Conservation (phyloP, 2,329 filamentous ascomycete species). For the Clathrospora elynae region DNA sequence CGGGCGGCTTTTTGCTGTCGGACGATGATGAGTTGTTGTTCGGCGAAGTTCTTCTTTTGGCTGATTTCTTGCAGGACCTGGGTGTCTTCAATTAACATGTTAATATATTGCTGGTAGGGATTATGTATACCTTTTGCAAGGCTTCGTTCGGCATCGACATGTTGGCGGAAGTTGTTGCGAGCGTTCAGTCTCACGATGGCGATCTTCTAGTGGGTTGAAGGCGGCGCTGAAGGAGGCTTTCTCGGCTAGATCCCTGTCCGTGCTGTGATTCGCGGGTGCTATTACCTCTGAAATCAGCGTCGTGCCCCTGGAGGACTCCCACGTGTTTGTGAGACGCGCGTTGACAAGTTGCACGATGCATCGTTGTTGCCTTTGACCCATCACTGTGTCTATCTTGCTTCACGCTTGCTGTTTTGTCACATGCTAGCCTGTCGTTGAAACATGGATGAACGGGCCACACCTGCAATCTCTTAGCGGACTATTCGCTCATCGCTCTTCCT, state of each 20-base stretch:
- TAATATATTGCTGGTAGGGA: background rate
- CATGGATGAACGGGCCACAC: constrained; percentile 9
- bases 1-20: constrained; percentile 83
- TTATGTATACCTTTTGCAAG: constrained; percentile 75
- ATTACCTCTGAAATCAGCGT: too few species aligned
- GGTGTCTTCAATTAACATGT: background rate
- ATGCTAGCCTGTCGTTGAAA: constrained; percentile 5
- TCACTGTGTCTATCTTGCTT: too few species aligned
- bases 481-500: constrained; percentile 16
- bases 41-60: constrained; percentile 81
- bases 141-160: constrained; percentile 97
- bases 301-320: too few species aligned
- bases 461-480: constrained; percentile 14
- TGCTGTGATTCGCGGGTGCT: constrained; percentile 26
- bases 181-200: constrained; percentile 9
- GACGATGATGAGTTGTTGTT: constrained; percentile 89
- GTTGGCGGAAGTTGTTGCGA: constrained; percentile 35
- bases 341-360: too few species aligned
- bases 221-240: constrained; percentile 32
- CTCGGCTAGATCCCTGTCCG: constrained; percentile 25
- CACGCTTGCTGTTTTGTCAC: too few species aligned
- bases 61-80: constrained; percentile 94
- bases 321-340: too few species aligned
- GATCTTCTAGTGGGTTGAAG: constrained; percentile 8
- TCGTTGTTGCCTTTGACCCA: too few species aligned